Base-by-base conservation (phyloP, 148 eudicot species). In the Vaccinium vitisidaea region DNA sequence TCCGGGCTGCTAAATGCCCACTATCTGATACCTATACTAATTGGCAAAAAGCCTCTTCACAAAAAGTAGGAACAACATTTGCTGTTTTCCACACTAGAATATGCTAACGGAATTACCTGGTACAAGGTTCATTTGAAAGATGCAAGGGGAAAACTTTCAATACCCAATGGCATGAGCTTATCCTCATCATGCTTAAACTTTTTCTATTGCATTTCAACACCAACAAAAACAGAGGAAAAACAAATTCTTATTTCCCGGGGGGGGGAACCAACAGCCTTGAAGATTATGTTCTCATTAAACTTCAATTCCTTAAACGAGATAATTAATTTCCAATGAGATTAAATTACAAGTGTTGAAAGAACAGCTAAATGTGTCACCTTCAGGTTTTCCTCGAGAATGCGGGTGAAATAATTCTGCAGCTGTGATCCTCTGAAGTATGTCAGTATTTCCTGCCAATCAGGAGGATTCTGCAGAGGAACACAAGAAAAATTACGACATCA, bases 361-460 rank as follows among this genome's bases (percentile, higher is more conserved):
- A 19, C 27, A n/a, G 19, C 9, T 21, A 56, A 56, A 77, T 39
- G 56, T 80, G 30, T 59, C 54, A 95, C 98, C 98, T 95, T 95
- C 82, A 95, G 71, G 87, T 95, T 95, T 87, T 95, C 98, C 84
- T 95, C 98, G 86, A 95, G 87, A 82, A 95, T 95, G 81, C 97
- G 94, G 13, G 98, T 95, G 80, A 95, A 95, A 83, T 95, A 95
- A 85, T 94, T 95, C 87, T 95, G 98, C 84, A 95, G 86, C 86
- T 95, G 98, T 39, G 98, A 95, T 78, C 98, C 98, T 27, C 98
- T 94, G 69, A 95, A 95, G 82, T 93, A 88, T 18, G 98, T 92
- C 87, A 95, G 88, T 58, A 94, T 95, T 83, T 94, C 98, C 76
- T 94, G 98, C 98, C 98, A 95, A 87, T 95, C 98, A 56, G 98